These are phyloP conservation scores for Chaetomium sp. DNA, from an alignment of 2,329 filamentous ascomycete species.

Conservation along the genomic window DNA sequence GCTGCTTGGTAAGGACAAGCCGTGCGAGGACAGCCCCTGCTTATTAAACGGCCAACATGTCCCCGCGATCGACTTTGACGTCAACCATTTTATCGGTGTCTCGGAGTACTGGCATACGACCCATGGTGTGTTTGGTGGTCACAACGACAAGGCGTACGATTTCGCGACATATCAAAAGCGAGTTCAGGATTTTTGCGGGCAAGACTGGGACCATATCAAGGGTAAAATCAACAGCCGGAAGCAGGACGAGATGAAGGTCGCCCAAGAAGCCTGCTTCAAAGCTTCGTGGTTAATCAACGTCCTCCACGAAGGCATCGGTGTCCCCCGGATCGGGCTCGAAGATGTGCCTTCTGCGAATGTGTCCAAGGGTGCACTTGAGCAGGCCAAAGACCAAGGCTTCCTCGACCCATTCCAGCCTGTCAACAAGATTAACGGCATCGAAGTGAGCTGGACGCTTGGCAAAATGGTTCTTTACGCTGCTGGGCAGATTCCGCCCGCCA, in stretches of 20 bases:
- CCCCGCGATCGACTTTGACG: conserved; percentile 90
- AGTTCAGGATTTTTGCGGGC: conserved; percentile 77
- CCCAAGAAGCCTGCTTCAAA: conserved; percentile 91
- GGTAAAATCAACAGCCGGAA: conserved; percentile 57
- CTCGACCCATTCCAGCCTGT: conserved; percentile 85
- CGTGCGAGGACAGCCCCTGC: conserved; percentile 78
- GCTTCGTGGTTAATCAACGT: conserved; percentile 97
- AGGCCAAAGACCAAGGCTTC: conserved; percentile 67
- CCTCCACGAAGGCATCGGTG: conserved; percentile 89
- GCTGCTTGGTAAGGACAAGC: conserved; percentile 79
- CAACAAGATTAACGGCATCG: conserved; percentile 82
- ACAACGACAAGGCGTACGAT: conserved; percentile 78
- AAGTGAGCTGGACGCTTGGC: conserved; percentile 95
- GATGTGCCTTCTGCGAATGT: conserved; percentile 57
- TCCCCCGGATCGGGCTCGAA: conserved; percentile 79
- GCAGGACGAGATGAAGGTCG: conserved; percentile 68
- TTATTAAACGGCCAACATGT: conserved; percentile 87
- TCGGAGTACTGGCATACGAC: conserved; percentile 99
- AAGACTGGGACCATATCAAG: conserved; percentile 73
- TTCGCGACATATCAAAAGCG: conserved; percentile 81
- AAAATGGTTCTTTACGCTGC: conserved; percentile 95
- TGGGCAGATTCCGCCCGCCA: conserved; percentile 68
- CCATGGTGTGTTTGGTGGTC: conserved; percentile 80
- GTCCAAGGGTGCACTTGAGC: conserved; percentile 62
- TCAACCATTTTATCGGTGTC: conserved; percentile 96